Conservation (phyloP, 768 basidiomycete species). For the Mycena amicta region DNA sequence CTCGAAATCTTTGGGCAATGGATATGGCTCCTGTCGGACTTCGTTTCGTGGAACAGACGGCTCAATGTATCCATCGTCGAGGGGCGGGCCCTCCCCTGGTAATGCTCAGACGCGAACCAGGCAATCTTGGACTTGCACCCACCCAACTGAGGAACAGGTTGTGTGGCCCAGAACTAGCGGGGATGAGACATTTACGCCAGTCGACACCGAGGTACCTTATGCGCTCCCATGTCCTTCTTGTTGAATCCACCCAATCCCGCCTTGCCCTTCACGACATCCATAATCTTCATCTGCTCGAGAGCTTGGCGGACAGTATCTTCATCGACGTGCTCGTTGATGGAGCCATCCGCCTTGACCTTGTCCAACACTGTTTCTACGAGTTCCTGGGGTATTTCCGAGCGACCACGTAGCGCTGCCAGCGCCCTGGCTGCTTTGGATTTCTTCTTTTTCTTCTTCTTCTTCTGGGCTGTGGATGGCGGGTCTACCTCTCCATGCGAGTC, state of each 20-base stretch:
- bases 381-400: conserved; percentile 57
- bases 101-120: too few species aligned
- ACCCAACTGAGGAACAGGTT: conserved; percentile 94
- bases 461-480: conserved; percentile 47
- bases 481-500: conserved; percentile 20
- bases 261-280: conserved; percentile 86
- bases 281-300: conserved; percentile 77
- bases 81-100: conserved; percentile 60
- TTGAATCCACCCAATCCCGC: conserved; percentile 73
- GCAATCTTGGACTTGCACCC: too few species aligned
- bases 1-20: conserved; percentile 89
- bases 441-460: conserved; percentile 90
- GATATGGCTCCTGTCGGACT: conserved; percentile 86
- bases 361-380: conserved; percentile 70
- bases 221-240: conserved; percentile 81
- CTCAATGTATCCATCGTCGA: conserved; percentile 89
- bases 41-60: conserved; percentile 73
- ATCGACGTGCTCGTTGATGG: conserved; percentile 49
- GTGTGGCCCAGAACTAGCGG: conserved; percentile 93
- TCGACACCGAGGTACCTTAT: conserved; percentile 62
- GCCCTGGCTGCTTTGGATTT: conserved; percentile 67
- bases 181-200: background rate
- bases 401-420: conserved; percentile 50
- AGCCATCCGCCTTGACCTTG: conserved; percentile 63
- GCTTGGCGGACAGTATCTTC: conserved; percentile 69